These are phyloP conservation scores for Saccharomyces kudriavzevii DNA, from an alignment of 805 yeast species.

Conservation along the genomic window DNA sequence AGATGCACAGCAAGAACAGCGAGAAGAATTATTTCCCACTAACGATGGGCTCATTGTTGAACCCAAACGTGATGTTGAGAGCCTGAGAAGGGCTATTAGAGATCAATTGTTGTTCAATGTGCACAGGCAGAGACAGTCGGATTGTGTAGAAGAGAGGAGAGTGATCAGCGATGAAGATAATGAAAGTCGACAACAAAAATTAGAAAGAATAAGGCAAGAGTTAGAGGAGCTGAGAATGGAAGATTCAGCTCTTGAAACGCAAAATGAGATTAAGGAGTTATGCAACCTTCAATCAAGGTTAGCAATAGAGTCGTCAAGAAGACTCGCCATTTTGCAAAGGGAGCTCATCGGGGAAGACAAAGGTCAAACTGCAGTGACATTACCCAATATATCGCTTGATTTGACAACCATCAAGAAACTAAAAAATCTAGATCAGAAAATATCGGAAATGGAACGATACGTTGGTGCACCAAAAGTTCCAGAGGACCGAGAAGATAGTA, in stretches of 20 bases:
- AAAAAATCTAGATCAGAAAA: slow-evolving; percentile 11
- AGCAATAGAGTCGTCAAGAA: not conserved
- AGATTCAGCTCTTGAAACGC: not conserved
- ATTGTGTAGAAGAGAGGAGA: not conserved
- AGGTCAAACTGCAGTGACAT: not conserved
- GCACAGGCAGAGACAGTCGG: not conserved
- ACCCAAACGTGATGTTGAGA: not conserved
- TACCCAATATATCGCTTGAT: not conserved
- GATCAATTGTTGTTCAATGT: not conserved
- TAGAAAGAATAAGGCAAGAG: not conserved
- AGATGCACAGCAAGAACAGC: not conserved
- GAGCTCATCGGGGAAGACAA: not conserved
- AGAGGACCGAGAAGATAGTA: slow-evolving; percentile 2
- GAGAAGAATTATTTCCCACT: not conserved
- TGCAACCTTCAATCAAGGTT: not conserved
- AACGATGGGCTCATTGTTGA: not conserved
- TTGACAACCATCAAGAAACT: slow-evolving; percentile 2
- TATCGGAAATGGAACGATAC: slow-evolving; percentile 15
- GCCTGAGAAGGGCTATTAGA: not conserved
- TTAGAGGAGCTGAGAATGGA: not conserved
- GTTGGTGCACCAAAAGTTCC: slow-evolving; percentile 6
- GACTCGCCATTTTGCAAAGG: not conserved
- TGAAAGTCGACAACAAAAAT: slow-evolving; percentile 1
- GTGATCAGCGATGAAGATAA: not conserved
- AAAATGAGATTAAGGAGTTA: not conserved